A percentile compares a stretch with the other conserved stretches of the same genome.
phyloP scores from a whole-genome alignment of 345 rosid species.

The Lagerstroemia speciosa region DNA sequence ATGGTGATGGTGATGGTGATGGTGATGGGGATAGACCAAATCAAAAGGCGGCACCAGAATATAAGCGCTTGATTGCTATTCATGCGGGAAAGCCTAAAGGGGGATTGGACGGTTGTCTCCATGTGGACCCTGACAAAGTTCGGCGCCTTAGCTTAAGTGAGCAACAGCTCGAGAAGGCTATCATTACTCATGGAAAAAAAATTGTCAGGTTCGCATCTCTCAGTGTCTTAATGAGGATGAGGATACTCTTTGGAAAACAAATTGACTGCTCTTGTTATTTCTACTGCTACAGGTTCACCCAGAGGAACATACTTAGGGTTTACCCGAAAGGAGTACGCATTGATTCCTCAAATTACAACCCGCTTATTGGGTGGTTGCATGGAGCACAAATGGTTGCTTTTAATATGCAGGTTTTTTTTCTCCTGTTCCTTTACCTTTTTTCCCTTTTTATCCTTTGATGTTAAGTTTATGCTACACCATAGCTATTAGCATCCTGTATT shows the following conservation, averaged over 20 bases:
- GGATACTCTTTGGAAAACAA: neutral
- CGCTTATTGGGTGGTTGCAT: constrained; percentile 79
- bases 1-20: constrained; percentile 29
- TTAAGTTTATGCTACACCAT: neutral
- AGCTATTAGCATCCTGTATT: neutral
- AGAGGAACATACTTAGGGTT: constrained; percentile 65
- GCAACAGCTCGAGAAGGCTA: constrained; percentile 56
- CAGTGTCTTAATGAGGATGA: constrained; percentile 3
- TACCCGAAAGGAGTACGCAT: constrained; percentile 90
- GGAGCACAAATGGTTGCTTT: constrained; percentile 99
- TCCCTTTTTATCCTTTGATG: constrained; percentile 6
- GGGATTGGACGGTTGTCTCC: constrained; percentile 33
- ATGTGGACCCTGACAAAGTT: constrained; percentile 38
- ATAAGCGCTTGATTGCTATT: constrained; percentile 58
- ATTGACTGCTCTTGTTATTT: constrained; percentile 3
- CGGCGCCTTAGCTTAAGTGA: constrained; percentile 70
- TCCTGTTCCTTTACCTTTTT: neutral
- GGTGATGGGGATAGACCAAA: constrained; percentile 37
- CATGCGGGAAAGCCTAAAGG: constrained; percentile 71
- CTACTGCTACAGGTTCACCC: constrained; percentile 59
- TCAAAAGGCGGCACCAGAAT: constrained; percentile 30
- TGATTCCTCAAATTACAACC: constrained; percentile 84
- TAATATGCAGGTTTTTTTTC: constrained; percentile 76
- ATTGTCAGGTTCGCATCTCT: constrained; percentile 43
- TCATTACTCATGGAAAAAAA: constrained; percentile 31